A percentile compares a stretch with the other conserved stretches of the same genome.
phyloP scores from a whole-genome alignment of 2,329 filamentous ascomycete genomes.

The Microdochium nivale region DNA sequence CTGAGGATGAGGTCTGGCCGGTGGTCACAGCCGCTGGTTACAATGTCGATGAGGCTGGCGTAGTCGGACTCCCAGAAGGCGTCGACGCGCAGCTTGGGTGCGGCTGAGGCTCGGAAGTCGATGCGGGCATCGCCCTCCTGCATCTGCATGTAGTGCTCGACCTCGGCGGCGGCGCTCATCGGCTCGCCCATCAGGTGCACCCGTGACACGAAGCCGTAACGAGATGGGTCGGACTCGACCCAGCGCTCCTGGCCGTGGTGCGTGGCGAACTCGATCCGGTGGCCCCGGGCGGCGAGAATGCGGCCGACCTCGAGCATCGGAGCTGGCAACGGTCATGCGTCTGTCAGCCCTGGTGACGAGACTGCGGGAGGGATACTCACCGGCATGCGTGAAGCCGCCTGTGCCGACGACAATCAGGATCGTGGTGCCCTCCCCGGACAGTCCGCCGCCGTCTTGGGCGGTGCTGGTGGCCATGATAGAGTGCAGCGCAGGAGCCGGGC shows the following conservation, averaged over 20 bases:
- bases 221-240: conserved; percentile 7
- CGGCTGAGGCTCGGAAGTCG: conserved; percentile 20
- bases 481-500: too few species aligned
- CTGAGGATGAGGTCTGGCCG: conserved; percentile 30
- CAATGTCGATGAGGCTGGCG: conserved; percentile 11
- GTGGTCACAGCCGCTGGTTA: conserved; percentile 6
- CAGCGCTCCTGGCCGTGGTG: conserved; percentile 25
- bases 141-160: conserved; percentile 25
- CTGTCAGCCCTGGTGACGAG: neutral
- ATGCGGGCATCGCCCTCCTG: conserved; percentile 21
- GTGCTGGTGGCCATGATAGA: neutral
- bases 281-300: conserved; percentile 22
- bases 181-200: conserved; percentile 22
- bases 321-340: conserved; percentile 9
- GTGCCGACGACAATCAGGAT: conserved; percentile 13
- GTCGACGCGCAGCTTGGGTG: conserved; percentile 27
- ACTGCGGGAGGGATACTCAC: conserved; percentile 5
- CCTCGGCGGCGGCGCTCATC: conserved; percentile 16
- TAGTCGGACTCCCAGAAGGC: conserved; percentile 25
- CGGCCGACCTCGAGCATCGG: conserved; percentile 26
- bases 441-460: neutral
- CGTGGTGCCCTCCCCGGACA: neutral
- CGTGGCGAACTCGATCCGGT: conserved; percentile 28
- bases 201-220: conserved; percentile 19
- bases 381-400: conserved; percentile 27